These are phyloP conservation scores for Penicillium odoratum DNA, from an alignment of 495 filamentous ascomycete species.

Conservation along the genomic window DNA sequence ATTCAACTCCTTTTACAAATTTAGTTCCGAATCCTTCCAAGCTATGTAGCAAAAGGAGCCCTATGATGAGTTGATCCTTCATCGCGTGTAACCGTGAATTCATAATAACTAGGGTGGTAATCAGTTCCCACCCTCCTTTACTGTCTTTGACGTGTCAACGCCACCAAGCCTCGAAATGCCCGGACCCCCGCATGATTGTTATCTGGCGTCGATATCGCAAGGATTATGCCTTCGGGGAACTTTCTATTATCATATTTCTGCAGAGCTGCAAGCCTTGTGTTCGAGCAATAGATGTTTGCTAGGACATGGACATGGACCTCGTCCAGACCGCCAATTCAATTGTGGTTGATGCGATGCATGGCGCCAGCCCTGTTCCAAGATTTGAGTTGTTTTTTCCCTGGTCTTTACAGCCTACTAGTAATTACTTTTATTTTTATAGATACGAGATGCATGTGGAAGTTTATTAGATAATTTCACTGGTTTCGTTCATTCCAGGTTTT, in stretches of 20 bases:
- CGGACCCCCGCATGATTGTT: constrained; percentile 20
- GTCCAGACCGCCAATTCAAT: constrained; percentile 28
- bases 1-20: neutral
- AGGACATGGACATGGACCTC: neutral
- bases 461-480: constrained; percentile 18
- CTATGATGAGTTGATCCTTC: neutral
- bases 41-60: neutral
- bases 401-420: constrained; percentile 5
- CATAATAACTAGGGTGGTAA: constrained; percentile 3
- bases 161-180: constrained; percentile 21
- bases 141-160: constrained; percentile 31
- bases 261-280: constrained; percentile 3
- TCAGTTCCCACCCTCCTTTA: neutral
- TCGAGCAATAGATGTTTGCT: neutral
- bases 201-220: constrained; percentile 17
- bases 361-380: constrained; percentile 14
- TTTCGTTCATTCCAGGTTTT: constrained; percentile 9
- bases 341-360: constrained; percentile 13
- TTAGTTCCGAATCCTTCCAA: neutral
- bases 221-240: constrained; percentile 15
- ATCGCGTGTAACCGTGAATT: constrained; percentile 3
- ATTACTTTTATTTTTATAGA: neutral
- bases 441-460: constrained; percentile 20
- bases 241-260: constrained; percentile 14
- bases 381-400: neutral